phyloP scores from a whole-genome alignment of 192 early-diverging fungal genomes.

The Coemansia sp. region DNA sequence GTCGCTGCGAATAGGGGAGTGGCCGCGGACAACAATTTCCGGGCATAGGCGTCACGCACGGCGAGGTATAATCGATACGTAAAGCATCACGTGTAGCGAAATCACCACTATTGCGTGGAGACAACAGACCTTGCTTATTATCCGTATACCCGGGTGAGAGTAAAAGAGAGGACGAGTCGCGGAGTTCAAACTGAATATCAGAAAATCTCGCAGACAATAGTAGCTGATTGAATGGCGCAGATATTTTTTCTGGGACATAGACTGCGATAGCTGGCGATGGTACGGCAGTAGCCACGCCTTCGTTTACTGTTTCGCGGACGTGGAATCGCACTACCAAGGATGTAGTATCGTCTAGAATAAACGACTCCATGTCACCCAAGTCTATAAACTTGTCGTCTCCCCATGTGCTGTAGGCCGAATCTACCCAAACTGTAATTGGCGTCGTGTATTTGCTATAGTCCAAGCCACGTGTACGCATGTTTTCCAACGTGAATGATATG shows the following conservation, averaged over 20 bases:
- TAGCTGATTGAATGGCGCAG: conserved; percentile 54
- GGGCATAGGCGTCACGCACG: conserved; percentile 51
- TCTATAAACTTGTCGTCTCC: conserved; percentile 51
- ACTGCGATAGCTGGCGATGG: conserved; percentile 50
- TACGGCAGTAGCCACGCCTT: conserved; percentile 23
- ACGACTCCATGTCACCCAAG: conserved; percentile 35
- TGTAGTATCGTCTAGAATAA: conserved; percentile 41
- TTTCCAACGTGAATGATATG: conserved; percentile 48
- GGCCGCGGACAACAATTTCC: conserved; percentile 37
- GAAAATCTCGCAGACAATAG: conserved; percentile 51
- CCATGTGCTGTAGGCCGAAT: conserved; percentile 51
- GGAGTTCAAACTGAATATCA: conserved; percentile 54
- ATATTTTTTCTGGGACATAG: conserved; percentile 50
- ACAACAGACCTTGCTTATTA: conserved; percentile 12
- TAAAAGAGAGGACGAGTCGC: conserved; percentile 40
- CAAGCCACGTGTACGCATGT: conserved; percentile 36
- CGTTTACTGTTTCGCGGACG: conserved; percentile 45
- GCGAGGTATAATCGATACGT: conserved; percentile 25
- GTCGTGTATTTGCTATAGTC: conserved; percentile 54
- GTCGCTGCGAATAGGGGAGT: conserved; percentile 34
- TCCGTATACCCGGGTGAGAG: conserved; percentile 37
- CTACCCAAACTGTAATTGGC: conserved; percentile 56
- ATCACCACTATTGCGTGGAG: conserved; percentile 36
- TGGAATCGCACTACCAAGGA: conserved; percentile 53
- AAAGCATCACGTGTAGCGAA: conserved; percentile 28